Conservation (phyloP, 1,139 yeast species). For the Ogataea hybrid region DNA sequence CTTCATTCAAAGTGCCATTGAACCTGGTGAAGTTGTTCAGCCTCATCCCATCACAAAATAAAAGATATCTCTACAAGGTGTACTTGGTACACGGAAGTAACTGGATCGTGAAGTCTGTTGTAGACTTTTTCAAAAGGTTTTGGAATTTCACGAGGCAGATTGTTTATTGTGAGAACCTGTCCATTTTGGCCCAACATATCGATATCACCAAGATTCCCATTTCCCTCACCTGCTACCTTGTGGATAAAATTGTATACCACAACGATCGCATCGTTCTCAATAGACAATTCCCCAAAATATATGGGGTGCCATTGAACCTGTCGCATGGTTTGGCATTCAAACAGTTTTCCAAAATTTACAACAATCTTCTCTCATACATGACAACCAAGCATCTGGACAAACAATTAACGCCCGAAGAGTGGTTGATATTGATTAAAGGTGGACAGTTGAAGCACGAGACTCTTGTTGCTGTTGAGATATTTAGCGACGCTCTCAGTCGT, state of each 20-base stretch:
- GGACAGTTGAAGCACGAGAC: constrained; percentile 25
- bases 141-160: constrained; percentile 41
- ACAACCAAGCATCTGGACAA: constrained; percentile 26
- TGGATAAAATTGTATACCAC: constrained; percentile 38
- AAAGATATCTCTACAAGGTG: constrained; percentile 56
- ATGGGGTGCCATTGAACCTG: constrained; percentile 27
- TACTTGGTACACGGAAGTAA: constrained; percentile 82
- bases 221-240: constrained; percentile 67
- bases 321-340: constrained; percentile 37
- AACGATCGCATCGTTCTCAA: constrained; percentile 22
- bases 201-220: constrained; percentile 79
- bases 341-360: constrained; percentile 36
- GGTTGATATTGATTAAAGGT: constrained; percentile 37
- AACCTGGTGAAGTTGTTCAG: constrained; percentile 60
- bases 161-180: constrained; percentile 53
- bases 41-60: constrained; percentile 57
- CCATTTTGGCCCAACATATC: constrained; percentile 59
- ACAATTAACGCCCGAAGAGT: constrained; percentile 22
- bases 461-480: constrained; percentile 36
- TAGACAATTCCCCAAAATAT: constrained; percentile 25
- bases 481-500: constrained; percentile 45
- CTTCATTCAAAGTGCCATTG: constrained; percentile 26
- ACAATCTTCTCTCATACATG: constrained; percentile 31
- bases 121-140: constrained; percentile 68
- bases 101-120: constrained; percentile 81